Evolutionary conservation across 768 basidiomycete genomes (phyloP).

Genomic region (Mycena amicta): DNA sequence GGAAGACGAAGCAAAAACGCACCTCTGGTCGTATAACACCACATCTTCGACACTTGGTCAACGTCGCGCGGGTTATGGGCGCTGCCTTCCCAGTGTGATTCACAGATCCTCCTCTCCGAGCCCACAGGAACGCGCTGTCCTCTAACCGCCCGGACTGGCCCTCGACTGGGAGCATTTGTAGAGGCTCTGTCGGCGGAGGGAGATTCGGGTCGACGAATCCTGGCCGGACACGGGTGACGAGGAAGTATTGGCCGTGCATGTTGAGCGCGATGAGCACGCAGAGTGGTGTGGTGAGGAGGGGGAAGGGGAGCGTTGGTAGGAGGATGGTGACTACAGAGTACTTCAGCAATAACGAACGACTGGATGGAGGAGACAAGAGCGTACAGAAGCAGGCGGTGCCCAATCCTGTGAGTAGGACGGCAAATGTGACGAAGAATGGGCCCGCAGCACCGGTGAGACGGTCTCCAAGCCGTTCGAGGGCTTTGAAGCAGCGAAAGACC

Average conservation of each 20-base stretch:
- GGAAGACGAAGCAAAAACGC: neutral
- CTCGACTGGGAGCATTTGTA: constrained; percentile 27
- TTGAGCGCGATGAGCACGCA: constrained; percentile 80
- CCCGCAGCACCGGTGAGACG: constrained; percentile 87
- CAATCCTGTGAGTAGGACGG: constrained; percentile 64
- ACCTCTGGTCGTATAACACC: constrained; percentile 73
- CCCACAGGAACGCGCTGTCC: constrained; percentile 56
- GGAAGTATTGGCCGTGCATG: constrained; percentile 82
- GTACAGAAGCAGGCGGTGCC: constrained; percentile 83
- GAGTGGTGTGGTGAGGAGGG: constrained; percentile 62
- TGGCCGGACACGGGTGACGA: constrained; percentile 76
- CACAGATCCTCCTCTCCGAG: constrained; percentile 48
- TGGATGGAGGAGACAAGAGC: constrained; percentile 34
- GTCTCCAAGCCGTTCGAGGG: constrained; percentile 75
- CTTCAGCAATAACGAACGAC: constrained; percentile 6
- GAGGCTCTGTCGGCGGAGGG: neutral
- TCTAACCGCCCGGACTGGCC: constrained; percentile 46
- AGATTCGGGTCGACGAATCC: constrained; percentile 59
- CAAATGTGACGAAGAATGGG: constrained; percentile 86
- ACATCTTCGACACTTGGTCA: constrained; percentile 72
- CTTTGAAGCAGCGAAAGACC: constrained; percentile 56
- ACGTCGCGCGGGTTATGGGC: constrained; percentile 54
- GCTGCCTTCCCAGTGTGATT: constrained; percentile 49
- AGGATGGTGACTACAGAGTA: constrained; percentile 73
- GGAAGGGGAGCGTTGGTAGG: constrained; percentile 61